These are phyloP conservation scores for Mucuna pruriens DNA, from an alignment of 306 rosid species.

Conservation along the genomic window DNA sequence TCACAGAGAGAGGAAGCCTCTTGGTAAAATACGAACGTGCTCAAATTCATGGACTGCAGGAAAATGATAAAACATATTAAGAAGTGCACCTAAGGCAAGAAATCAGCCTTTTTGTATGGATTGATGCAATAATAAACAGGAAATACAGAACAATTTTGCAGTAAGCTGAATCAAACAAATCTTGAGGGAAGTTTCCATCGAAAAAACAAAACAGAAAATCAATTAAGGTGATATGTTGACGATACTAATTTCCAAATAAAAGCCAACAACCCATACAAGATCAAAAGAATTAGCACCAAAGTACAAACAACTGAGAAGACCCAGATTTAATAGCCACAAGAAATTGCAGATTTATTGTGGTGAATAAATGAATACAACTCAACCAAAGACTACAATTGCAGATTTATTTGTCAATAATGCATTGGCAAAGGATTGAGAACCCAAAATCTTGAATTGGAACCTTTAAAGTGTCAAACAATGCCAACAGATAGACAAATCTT, in stretches of 20 bases:
- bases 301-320: not conserved
- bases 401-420: not conserved
- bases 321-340: conserved; percentile 26
- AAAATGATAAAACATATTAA: not conserved
- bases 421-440: not conserved
- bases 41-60: not conserved
- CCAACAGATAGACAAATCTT: not conserved
- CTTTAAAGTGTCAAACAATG: conserved; percentile 20
- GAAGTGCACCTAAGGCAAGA: not conserved
- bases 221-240: not conserved
- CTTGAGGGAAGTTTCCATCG: not conserved
- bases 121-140: conserved; percentile 20
- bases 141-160: conserved; percentile 20
- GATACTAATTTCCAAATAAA: conserved; percentile 15
- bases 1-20: not conserved
- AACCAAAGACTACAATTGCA: conserved; percentile 28
- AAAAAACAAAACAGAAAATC: not conserved
- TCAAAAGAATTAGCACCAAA: conserved; percentile 34
- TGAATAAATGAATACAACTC: no score
- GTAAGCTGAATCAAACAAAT: not conserved
- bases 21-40: not conserved
- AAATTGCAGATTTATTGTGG: conserved; percentile 27
- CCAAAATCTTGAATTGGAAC: conserved; percentile 33
- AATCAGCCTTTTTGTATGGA: not conserved
- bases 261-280: conserved; percentile 23